These are phyloP conservation scores for Akanthomyces dipterigenus DNA, from an alignment of 2,329 filamentous ascomycete species.

Conservation along the genomic window DNA sequence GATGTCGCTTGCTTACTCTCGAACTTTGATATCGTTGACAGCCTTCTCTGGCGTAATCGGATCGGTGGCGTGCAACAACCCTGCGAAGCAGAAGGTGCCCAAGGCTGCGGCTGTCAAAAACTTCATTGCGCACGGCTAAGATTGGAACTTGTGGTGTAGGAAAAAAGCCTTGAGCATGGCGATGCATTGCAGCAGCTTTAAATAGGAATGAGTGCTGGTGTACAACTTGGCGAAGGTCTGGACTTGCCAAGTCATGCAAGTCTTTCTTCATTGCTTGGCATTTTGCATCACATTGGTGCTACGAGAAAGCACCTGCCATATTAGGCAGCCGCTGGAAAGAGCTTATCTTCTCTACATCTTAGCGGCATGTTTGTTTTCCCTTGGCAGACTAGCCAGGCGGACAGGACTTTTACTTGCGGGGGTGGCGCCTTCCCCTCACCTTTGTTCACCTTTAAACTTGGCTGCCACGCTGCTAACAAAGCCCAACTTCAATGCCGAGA, in stretches of 20 bases:
- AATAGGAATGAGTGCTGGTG: neutral
- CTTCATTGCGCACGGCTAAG: neutral
- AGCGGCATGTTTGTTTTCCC: neutral
- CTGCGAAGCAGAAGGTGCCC: neutral
- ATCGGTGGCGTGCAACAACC: neutral
- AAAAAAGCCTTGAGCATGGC: neutral
- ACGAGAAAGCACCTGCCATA: neutral
- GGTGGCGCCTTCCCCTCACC: neutral
- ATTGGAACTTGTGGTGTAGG: neutral
- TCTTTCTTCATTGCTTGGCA: neutral
- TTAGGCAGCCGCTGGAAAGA: neutral
- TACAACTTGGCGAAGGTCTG: neutral
- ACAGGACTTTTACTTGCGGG: neutral
- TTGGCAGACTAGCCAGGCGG: too few species aligned
- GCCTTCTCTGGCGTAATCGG: slow-evolving; percentile 26
- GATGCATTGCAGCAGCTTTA: neutral
- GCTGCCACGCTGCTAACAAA: too few species aligned
- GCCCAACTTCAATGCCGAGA: too few species aligned
- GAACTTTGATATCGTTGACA: slow-evolving; percentile 28
- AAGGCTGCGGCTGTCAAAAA: neutral
- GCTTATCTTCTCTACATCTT: neutral
- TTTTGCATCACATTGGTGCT: neutral
- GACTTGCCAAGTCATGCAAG: neutral
- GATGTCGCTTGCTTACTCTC: slow-evolving; percentile 20
- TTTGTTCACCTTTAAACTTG: too few species aligned